Evolutionary conservation across 495 filamentous ascomycete species (phyloP).

Genomic region (Saxophila tyrrhenica): DNA sequence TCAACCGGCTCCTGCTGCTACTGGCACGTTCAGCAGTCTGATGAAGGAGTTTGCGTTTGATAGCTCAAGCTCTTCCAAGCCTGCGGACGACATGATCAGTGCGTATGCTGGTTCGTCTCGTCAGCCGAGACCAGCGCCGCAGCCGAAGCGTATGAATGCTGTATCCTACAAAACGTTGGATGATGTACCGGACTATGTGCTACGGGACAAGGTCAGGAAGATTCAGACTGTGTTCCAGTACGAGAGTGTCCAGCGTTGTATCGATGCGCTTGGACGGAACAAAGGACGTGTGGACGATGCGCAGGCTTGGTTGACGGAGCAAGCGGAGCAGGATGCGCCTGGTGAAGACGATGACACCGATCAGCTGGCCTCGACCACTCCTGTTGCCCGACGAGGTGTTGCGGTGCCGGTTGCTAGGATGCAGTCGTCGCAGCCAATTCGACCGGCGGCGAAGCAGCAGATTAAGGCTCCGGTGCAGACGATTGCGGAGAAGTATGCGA

Average conservation of each 20-base stretch:
- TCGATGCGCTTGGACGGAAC: conserved; percentile 41
- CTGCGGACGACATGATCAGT: conserved; percentile 39
- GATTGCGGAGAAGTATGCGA: conserved; percentile 52
- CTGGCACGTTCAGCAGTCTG: conserved; percentile 6
- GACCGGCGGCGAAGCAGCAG: conserved; percentile 39
- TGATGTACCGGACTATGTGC: conserved; percentile 43
- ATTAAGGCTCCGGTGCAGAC: conserved; percentile 46
- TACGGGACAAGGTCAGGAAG: conserved; percentile 43
- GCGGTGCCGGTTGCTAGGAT: conserved; percentile 13
- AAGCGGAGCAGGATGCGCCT: conserved; percentile 16
- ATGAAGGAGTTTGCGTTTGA: conserved; percentile 12
- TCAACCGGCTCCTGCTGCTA: background rate
- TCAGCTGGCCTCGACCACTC: conserved; percentile 20
- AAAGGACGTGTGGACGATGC: conserved; percentile 52
- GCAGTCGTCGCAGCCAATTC: conserved; percentile 3
- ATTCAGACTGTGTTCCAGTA: conserved; percentile 42
- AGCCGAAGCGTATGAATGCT: conserved; percentile 43
- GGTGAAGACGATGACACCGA: conserved; percentile 34
- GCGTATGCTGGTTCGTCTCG: conserved; percentile 30
- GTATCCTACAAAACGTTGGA: conserved; percentile 31
- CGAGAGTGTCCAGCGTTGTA: conserved; percentile 38
- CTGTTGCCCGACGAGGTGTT: conserved; percentile 14
- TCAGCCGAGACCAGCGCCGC: conserved; percentile 30
- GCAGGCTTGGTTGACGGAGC: conserved; percentile 29
- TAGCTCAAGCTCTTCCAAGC: conserved; percentile 27